phyloP scores from a whole-genome alignment of 1,139 yeast genomes.

The Diutina rugosa region DNA sequence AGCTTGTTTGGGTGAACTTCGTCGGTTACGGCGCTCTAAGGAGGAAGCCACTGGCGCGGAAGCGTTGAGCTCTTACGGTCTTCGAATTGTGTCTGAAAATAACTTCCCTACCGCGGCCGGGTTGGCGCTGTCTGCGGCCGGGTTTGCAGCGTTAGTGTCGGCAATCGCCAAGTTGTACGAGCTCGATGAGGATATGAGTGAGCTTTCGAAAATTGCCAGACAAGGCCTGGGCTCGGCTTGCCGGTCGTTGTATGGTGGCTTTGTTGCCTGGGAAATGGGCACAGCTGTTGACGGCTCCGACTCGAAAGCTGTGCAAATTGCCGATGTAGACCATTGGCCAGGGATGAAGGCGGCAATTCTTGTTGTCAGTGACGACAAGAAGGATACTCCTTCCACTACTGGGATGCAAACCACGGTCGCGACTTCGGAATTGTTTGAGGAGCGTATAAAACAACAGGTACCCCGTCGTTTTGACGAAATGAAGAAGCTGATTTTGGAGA shows the following conservation, averaged over 20 bases:
- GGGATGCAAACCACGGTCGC: constrained; percentile 95
- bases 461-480: constrained; percentile 74
- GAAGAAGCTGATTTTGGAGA: constrained; percentile 59
- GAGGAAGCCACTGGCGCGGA: constrained; percentile 44
- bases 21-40: constrained; percentile 45
- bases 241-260: constrained; percentile 92
- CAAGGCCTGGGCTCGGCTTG: constrained; percentile 99
- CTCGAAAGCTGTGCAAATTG: constrained; percentile 86
- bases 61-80: constrained; percentile 46
- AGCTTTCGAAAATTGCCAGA: constrained; percentile 85
- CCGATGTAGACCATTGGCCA: constrained; percentile 83
- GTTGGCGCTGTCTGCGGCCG: constrained; percentile 94
- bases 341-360: constrained; percentile 81
- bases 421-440: constrained; percentile 74
- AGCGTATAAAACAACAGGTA: constrained; percentile 69
- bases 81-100: constrained; percentile 84
- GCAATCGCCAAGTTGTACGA: constrained; percentile 75
- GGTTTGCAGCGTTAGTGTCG: constrained; percentile 87
- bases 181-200: constrained; percentile 72
- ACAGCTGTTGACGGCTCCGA: constrained; percentile 57
- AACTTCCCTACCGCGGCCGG: constrained; percentile 99
- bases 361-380: constrained; percentile 86
- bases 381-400: constrained; percentile 86
- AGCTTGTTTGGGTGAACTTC: constrained; percentile 69
- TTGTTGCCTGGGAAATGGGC: constrained; percentile 99